phyloP scores from a whole-genome alignment of 1,139 yeast species.

The Saccharomyces pastorianus region DNA sequence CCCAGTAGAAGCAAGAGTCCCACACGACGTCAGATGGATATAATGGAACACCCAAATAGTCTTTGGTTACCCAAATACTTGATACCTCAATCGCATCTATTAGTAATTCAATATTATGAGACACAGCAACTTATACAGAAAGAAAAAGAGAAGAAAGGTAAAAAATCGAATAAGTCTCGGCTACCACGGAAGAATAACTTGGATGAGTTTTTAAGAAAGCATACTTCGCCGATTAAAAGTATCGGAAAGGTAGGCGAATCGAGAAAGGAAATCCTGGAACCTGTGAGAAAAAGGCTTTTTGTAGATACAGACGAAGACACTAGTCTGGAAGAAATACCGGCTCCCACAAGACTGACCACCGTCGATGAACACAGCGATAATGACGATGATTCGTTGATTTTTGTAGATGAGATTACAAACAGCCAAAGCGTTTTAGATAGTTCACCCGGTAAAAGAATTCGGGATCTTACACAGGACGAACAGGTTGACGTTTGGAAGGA shows the following conservation, averaged over 20 bases:
- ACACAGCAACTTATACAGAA: slow-evolving; percentile 6
- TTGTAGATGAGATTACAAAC: slow-evolving; percentile 13
- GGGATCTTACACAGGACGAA: neutral
- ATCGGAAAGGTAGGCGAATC: slow-evolving; percentile 3
- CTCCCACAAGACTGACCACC: neutral
- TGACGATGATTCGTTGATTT: slow-evolving; percentile 18
- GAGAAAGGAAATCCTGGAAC: slow-evolving; percentile 2
- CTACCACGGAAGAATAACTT: slow-evolving; percentile 20
- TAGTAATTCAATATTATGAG: neutral
- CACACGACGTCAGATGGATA: slow-evolving; percentile 16
- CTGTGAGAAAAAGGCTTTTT: slow-evolving; percentile 17
- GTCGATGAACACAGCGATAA: slow-evolving; percentile 1
- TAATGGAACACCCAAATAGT: slow-evolving; percentile 12
- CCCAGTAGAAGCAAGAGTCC: slow-evolving; percentile 11
- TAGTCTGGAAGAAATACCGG: slow-evolving; percentile 1
- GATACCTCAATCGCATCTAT: slow-evolving; percentile 11
- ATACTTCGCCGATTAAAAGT: slow-evolving; percentile 17
- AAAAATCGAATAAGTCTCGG: slow-evolving; percentile 2
- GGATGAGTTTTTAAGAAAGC: slow-evolving; percentile 19
- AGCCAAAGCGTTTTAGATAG: neutral
- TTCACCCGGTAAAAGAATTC: slow-evolving; percentile 4
- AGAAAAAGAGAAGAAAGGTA: slow-evolving; percentile 8
- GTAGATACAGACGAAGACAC: slow-evolving; percentile 10
- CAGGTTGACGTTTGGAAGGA: neutral
- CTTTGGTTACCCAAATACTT: slow-evolving; percentile 22